These are phyloP conservation scores for Gillenia trifoliata DNA, from an alignment of 306 rosid species.

Conservation along the genomic window DNA sequence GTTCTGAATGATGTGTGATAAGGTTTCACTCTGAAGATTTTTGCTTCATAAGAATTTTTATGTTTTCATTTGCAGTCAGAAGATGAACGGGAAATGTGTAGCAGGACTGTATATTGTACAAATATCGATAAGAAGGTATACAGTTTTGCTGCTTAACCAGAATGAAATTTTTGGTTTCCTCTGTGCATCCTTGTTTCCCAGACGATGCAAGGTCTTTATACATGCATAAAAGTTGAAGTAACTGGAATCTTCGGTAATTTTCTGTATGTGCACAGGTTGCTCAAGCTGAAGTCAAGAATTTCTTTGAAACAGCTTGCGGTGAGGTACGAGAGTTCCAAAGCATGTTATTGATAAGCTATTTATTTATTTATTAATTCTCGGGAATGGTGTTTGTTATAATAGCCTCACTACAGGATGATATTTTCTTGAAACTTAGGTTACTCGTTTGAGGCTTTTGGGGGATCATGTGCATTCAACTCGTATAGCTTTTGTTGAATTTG, in stretches of 20 bases:
- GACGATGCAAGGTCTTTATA: not conserved
- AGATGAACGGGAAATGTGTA: constrained; percentile 97
- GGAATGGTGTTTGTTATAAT: not conserved
- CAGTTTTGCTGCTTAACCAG: not conserved
- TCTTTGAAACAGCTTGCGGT: constrained; percentile 90
- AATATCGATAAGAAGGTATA: constrained; percentile 91
- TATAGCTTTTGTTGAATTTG: constrained; percentile 96
- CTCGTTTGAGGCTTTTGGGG: constrained; percentile 95
- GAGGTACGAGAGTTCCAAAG: constrained; percentile 52
- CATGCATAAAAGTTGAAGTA: not conserved
- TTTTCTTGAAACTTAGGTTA: constrained; percentile 46
- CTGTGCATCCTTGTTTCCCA: not conserved
- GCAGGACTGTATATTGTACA: constrained; percentile 93
- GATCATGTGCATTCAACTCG: constrained; percentile 96
- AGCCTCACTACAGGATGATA: not conserved
- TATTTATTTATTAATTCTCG: not conserved
- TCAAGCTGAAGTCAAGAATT: constrained; percentile 87
- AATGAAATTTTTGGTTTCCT: not conserved
- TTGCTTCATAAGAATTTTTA: constrained; percentile 12
- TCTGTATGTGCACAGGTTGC: constrained; percentile 54
- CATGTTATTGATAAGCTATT: not conserved
- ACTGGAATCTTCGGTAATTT: constrained; percentile 8
- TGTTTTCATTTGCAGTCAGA: constrained; percentile 58
- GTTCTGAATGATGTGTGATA: not conserved
- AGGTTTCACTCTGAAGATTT: not conserved